Base-by-base conservation (phyloP, 768 basidiomycete genomes). In the Obba rivulosa region DNA sequence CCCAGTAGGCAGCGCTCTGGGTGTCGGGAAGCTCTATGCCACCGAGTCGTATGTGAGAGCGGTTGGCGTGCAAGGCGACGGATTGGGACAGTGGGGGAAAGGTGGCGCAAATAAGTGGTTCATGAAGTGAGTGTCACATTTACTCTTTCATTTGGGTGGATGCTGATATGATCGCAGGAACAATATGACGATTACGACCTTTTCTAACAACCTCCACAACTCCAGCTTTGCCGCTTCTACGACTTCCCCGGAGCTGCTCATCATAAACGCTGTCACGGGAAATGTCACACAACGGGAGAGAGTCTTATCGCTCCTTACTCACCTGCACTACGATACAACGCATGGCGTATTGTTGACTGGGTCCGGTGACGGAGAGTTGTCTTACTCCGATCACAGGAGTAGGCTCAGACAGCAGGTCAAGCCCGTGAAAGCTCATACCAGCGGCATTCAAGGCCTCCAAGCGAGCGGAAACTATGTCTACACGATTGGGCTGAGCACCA, bases 61-160 rank as follows among this genome's bases (percentile, higher is more conserved):
- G 13, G 64, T 77, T 49, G 78, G 80, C 23, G 57, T 73, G 34
- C 70, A 76, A n/a, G 76, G 80, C 18, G 70, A 78, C 37, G 85
- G 87, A 13, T 49, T 92, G 25, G 89, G 89, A 31, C 78, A 83
- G 31, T 92, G 89, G 89, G 68, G 78, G 11, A 92, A 91, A 65
- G 90, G 89, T 39, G 90, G 89, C 22, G 73, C 81, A 64, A 92
- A 89, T 67, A 88, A 82, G 64, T 92, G 88, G 88, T 86, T 72
- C 59, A 79, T 73, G 64, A 77, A 76, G 88, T 89, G 58, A 56
- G 82, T 63, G 31, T 17, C 35, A 39, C 0, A 23, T 35, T 49
- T n/a, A 45, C 53, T 25, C 74, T 72, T 18, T 45, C 40, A 23
- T 47, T 39, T 18, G 20, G 16, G 18, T n/a, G 5, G 11, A 21